Base-by-base conservation (phyloP, 805 yeast genomes). In the Wickerhamiella parazyma region DNA sequence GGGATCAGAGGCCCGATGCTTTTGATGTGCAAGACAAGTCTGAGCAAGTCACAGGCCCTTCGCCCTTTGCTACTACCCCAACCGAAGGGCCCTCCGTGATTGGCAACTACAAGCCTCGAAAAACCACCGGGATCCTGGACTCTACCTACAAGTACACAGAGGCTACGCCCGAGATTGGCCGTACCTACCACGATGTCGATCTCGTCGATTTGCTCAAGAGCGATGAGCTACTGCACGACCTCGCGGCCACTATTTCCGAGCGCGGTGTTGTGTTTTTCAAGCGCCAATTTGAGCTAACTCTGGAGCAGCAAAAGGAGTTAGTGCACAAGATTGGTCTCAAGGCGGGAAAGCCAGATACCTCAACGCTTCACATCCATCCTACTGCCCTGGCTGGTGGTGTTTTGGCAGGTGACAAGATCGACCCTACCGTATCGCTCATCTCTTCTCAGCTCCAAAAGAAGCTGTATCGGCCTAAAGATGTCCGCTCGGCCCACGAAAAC, bases 191-290 rank as follows among this genome's bases (percentile, higher is more conserved):
- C n/a, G 52, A 49, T 16, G 53, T 54, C 12, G 51, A 52, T 17
- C 48, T 58, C 19, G 29, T 44, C 9, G 61, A 58, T 8, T 42
- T 57, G 19, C 53, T 53, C 20, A 45, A 56, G 12, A 48, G 22
- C 12, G 36, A 33, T 4, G 36, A 33, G 21, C 6, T 33, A 12
- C 21, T 33, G 20, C 36, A 69, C 48, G 74, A 70, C 46, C 58
- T 70, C 48, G 75, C 75, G 8, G 50, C 68, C 12, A 53, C 68
- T 25, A 54, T 69, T 14, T 63, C 73, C 6, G 69, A 68, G 56
- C 62, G 75, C 49, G 70, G 67, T 20, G 75, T 70, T 37, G 75
- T 70, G 6, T 69, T 71, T 52, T 69, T 71, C 65, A 57, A 70
- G 50, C 62, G 68, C 52, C 75, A 70, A 51, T 22, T 54, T 34